Conservation (phyloP, 768 basidiomycete species). For the Phlegmacium glaucopus region DNA sequence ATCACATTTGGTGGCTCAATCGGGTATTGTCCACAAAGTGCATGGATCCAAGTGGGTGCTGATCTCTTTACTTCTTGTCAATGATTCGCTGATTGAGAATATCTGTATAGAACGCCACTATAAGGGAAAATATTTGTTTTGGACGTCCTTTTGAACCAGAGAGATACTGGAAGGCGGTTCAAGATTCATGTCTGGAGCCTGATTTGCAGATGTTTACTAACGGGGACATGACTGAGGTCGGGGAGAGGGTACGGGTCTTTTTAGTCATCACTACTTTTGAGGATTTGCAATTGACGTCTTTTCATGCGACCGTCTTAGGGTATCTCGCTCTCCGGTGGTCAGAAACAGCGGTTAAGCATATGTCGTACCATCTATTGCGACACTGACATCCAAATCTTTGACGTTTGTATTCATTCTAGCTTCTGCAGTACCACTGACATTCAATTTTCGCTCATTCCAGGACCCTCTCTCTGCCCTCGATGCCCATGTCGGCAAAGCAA, state of each 20-base stretch:
- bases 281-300: too few relatives aligned
- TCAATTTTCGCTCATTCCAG: conserved; percentile 21
- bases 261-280: too few relatives aligned
- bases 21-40: conserved; percentile 81
- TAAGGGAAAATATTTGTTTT: conserved; percentile 88
- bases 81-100: conserved; percentile 1
- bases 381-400: conserved; percentile 84
- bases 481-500: conserved; percentile 85
- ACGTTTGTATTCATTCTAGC: conserved; percentile 36
- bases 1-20: conserved; percentile 74
- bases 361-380: conserved; percentile 85
- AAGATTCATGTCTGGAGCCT: conserved; percentile 73
- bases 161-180: conserved; percentile 78
- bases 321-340: conserved; percentile 84
- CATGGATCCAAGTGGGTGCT: conserved; percentile 82
- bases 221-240: conserved; percentile 75
- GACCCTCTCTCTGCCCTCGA: conserved; percentile 91
- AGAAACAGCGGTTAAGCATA: conserved; percentile 78
- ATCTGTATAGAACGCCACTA: conserved; percentile 62
- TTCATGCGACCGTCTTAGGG: conserved; percentile 31
- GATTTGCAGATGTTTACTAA: conserved; percentile 76
- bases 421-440: background rate
- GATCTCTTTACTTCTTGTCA: conserved; percentile 1
- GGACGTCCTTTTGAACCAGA: conserved; percentile 80
- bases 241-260: conserved; percentile 20